Percentiles rank a stretch among this genome's conserved stretches.
Conservation (phyloP, 768 basidiomycete genomes). For the Boletus rubropictus region DNA sequence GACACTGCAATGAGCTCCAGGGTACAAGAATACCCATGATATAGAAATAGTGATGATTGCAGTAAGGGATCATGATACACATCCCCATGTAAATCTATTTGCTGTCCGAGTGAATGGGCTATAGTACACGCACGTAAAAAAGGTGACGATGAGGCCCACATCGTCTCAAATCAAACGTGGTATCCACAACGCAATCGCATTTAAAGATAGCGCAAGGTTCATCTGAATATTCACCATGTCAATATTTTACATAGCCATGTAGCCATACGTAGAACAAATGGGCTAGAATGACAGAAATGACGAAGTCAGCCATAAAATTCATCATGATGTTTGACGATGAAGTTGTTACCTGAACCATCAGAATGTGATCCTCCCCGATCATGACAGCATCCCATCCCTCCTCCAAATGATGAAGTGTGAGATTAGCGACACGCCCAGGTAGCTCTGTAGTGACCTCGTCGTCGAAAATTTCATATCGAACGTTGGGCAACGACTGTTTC, state of each 20-base stretch:
- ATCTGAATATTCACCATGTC: not conserved
- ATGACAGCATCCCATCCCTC: conserved; percentile 29
- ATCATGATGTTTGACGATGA: not conserved
- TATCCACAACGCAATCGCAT: not conserved
- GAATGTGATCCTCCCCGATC: conserved; percentile 33
- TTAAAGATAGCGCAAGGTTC: not conserved
- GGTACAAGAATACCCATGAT: not conserved
- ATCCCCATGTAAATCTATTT: not conserved
- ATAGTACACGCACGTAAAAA: not conserved
- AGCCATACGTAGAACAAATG: conserved; percentile 14
- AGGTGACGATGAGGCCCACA: not conserved
- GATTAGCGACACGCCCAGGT: conserved; percentile 24
- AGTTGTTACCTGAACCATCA: conserved; percentile 29
- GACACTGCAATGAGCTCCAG: not conserved
- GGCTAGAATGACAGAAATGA: conserved; percentile 7
- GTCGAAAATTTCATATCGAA: conserved; percentile 15
- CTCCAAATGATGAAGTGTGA: conserved; percentile 11
- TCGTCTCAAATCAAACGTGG: too few species aligned
- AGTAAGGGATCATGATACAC: not conserved
- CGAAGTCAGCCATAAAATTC: not conserved
- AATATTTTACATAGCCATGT: conserved; percentile 25
- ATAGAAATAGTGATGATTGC: not conserved
- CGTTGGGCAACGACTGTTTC: conserved; percentile 2
- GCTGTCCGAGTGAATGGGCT: not conserved
- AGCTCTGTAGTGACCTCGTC: conserved; percentile 23